phyloP scores from a whole-genome alignment of 1,284 basidiomycete genomes.

The Cryptococcus depauperatus region DNA sequence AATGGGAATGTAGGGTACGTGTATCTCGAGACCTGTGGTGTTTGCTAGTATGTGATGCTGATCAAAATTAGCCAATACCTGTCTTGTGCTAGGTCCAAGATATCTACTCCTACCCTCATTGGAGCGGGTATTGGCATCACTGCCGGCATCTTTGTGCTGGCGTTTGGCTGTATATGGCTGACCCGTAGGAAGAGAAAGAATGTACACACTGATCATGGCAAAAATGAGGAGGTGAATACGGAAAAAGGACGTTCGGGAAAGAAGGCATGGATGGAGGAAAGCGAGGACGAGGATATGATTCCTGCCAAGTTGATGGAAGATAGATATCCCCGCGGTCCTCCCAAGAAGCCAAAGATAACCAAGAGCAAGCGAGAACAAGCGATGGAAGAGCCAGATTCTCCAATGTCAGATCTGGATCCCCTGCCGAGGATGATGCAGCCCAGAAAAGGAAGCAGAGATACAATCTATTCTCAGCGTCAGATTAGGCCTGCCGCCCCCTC shows the following conservation, averaged over 20 bases:
- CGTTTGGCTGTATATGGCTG: conserved; percentile 23
- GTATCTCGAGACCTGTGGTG: background rate
- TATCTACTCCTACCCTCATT: conserved; percentile 23
- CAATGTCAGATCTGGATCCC: background rate
- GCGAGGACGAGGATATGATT: conserved; percentile 5
- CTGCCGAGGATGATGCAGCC: background rate
- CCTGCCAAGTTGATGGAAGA: conserved; percentile 1
- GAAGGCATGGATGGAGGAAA: conserved; percentile 2
- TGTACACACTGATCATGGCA: background rate
- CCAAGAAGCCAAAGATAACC: background rate
- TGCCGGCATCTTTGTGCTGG: conserved; percentile 19
- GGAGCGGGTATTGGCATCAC: conserved; percentile 24
- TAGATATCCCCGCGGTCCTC: background rate
- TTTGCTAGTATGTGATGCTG: background rate
- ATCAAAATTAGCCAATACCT: conserved; percentile 11
- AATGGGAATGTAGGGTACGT: conserved; percentile 1
- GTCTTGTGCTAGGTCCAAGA: conserved; percentile 18
- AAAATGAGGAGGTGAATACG: conserved; percentile 4
- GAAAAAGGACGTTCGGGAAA: background rate
- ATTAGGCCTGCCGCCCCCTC: background rate
- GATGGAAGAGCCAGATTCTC: background rate
- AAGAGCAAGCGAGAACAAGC: background rate
- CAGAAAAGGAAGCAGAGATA: conserved; percentile 4
- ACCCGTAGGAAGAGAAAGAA: conserved; percentile 5
- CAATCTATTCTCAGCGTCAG: background rate